Evolutionary conservation across 1,139 yeast species (phyloP), one percentile per base, ranked within the genome.

Genomic region (Saccharomyces pastorianus): DNA sequence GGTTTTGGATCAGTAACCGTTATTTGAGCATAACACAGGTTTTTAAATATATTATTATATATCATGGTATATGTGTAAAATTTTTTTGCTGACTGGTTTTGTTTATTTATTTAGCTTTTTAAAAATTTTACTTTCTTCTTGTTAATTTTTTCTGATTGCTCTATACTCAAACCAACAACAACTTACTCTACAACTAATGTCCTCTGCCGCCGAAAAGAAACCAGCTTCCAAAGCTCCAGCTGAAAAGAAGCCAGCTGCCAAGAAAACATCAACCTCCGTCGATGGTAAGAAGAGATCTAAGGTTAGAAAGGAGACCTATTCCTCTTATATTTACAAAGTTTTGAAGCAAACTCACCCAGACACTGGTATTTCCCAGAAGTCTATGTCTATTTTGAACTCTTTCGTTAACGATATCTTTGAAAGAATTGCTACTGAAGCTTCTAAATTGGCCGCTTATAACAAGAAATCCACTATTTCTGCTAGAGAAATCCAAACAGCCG

Each of bases 151-250:
- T 29, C 7, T 20, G 6, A 25, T 29, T 11, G 5, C 14, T 25
- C 5, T 8, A 38, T 13, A 49, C 13, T 8, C 14, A 28, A 26
- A 23, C 28, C 44, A 32, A 56, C 34, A 55, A 54, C 56, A 28
- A 49, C 31, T 31, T 42, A 52, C 58, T 52, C 50, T 38, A 51
- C 32, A 29, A 29, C 3, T 29, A 80, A 91, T 91, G 97, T 95
- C 96, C 72, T 95, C 96, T 76, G 89, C 88, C 79, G 91, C 95
- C 76, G 96, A 89, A 79, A 89, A 90, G 87, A 88, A 88, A 83
- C 96, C 96, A 73, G 97, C 97, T 75, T 90, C 96, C 69, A 91
- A 91, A 81, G 96, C 96, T 69, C 96, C 95, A 74, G 96, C 96
- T 78, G 95, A 88, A 77, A 90, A 90, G 86, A 90, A 89, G 80